These are phyloP conservation scores for Setaria italica DNA, from an alignment of 202 grass and related monocot genomes.

Conservation along the genomic window DNA sequence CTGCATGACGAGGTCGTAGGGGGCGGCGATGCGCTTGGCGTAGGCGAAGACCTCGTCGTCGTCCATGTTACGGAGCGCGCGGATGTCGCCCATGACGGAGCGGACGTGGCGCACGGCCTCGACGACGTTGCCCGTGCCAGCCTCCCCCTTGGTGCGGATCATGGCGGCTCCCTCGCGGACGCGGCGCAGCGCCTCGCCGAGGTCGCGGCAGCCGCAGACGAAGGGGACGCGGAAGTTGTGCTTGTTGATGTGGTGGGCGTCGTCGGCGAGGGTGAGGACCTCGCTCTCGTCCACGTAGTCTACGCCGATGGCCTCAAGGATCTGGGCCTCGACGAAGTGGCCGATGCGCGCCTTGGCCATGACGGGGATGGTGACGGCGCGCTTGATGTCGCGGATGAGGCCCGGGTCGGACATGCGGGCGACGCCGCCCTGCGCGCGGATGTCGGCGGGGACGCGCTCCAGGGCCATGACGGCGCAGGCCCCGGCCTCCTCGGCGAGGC, in stretches of 20 bases:
- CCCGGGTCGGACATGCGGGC: constrained; percentile 73
- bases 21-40: constrained; percentile 80
- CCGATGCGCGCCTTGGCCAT: constrained; percentile 96
- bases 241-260: constrained; percentile 88
- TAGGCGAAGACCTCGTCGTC: constrained; percentile 88
- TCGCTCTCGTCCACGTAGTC: constrained; percentile 92
- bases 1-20: constrained; percentile 89
- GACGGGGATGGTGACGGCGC: constrained; percentile 83
- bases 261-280: constrained; percentile 76
- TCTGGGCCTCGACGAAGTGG: constrained; percentile 73
- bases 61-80: constrained; percentile 71
- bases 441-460: constrained; percentile 72
- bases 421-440: constrained; percentile 59
- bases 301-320: constrained; percentile 72
- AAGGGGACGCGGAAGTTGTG: constrained; percentile 86
- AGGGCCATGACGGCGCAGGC: constrained; percentile 75
- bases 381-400: constrained; percentile 95
- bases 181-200: constrained; percentile 78
- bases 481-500: constrained; percentile 72
- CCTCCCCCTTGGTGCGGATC: constrained; percentile 94
- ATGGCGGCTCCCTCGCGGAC: constrained; percentile 88
- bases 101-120: constrained; percentile 83
- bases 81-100: constrained; percentile 67
- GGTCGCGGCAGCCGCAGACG: constrained; percentile 81
- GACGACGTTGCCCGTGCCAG: constrained; percentile 78